Evolutionary conservation across 2,329 filamentous ascomycete genomes (phyloP).

Genomic region (Tolypocladium sp.): DNA sequence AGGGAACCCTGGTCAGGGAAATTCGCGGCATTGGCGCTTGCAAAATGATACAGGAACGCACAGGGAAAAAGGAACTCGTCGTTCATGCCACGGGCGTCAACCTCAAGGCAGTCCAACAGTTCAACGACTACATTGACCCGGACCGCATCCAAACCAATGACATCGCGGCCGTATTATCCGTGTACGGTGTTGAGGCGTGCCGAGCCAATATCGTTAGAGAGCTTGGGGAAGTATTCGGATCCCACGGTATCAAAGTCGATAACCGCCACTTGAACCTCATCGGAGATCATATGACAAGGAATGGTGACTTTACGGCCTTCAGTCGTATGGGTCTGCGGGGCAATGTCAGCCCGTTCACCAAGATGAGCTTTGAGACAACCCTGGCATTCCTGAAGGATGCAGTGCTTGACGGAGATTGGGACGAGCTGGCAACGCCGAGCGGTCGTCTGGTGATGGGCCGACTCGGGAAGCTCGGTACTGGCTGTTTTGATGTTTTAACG

Average conservation of each 20-base stretch:
- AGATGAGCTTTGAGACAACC: conserved; percentile 99
- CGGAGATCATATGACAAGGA: conserved; percentile 94
- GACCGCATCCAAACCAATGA: conserved; percentile 87
- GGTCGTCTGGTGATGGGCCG: conserved; percentile 81
- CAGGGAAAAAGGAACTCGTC: conserved; percentile 26
- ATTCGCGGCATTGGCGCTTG: conserved; percentile 70
- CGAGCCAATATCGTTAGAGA: conserved; percentile 81
- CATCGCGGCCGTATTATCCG: conserved; percentile 70
- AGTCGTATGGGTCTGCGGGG: conserved; percentile 81
- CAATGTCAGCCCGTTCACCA: conserved; percentile 85
- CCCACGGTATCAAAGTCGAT: conserved; percentile 89
- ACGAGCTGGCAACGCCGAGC: conserved; percentile 78
- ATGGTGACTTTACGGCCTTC: conserved; percentile 82
- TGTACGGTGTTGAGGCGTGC: conserved; percentile 91
- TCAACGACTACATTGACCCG: conserved; percentile 76
- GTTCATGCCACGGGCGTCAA: conserved; percentile 82
- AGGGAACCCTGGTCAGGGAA: conserved; percentile 75
- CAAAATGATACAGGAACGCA: conserved; percentile 47
- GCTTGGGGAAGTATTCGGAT: conserved; percentile 74
- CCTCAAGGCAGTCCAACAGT: conserved; percentile 81
- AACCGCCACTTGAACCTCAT: conserved; percentile 90
- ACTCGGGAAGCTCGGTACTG: conserved; percentile 77
- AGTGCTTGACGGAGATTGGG: conserved; percentile 80
- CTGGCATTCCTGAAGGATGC: conserved; percentile 89
- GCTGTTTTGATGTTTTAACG: conserved; percentile 80